Evolutionary conservation across 208 protist genomes (phyloP).

Genomic region (Porcisia hertigi): DNA sequence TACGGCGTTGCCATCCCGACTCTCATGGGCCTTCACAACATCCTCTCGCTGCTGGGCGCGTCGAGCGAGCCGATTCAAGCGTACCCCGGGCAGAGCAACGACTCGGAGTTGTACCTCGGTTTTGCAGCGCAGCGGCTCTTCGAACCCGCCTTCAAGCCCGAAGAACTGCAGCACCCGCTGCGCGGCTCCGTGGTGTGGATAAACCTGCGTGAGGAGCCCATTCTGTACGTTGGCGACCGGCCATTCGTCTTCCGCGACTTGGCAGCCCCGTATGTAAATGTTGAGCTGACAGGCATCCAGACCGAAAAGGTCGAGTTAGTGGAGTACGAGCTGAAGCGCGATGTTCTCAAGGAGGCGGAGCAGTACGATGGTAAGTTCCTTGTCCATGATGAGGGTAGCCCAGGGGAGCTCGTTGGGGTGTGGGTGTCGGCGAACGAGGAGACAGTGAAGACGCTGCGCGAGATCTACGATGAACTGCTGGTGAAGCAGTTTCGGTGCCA

Average conservation of each 20-base stretch:
- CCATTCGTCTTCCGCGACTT: slow-evolving; percentile 88
- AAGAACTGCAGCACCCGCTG: slow-evolving; percentile 67
- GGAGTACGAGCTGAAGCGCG: slow-evolving; percentile 65
- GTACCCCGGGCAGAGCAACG: slow-evolving; percentile 79
- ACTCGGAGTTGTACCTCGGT: slow-evolving; percentile 74
- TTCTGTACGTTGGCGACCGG: slow-evolving; percentile 86
- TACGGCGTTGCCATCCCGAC: slow-evolving; percentile 89
- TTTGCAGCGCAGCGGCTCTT: slow-evolving; percentile 83
- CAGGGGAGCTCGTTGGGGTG: slow-evolving; percentile 83
- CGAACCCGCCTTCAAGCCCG: slow-evolving; percentile 67
- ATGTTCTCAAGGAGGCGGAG: slow-evolving; percentile 80
- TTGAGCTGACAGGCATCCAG: slow-evolving; percentile 88
- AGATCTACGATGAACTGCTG: slow-evolving; percentile 75
- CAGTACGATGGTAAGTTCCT: slow-evolving; percentile 81
- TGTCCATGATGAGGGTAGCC: slow-evolving; percentile 86
- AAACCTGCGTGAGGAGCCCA: slow-evolving; percentile 87
- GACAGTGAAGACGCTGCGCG: slow-evolving; percentile 81
- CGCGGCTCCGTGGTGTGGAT: slow-evolving; percentile 88
- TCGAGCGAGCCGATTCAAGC: slow-evolving; percentile 61
- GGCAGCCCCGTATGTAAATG: slow-evolving; percentile 87
- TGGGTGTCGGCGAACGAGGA: slow-evolving; percentile 72
- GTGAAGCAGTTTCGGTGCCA: slow-evolving; percentile 58
- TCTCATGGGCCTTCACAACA: slow-evolving; percentile 78
- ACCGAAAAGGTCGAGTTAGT: slow-evolving; percentile 85
- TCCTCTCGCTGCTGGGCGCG: slow-evolving; percentile 86